Base-by-base conservation (phyloP, 495 filamentous ascomycete species). In the Xylaria castorea region DNA sequence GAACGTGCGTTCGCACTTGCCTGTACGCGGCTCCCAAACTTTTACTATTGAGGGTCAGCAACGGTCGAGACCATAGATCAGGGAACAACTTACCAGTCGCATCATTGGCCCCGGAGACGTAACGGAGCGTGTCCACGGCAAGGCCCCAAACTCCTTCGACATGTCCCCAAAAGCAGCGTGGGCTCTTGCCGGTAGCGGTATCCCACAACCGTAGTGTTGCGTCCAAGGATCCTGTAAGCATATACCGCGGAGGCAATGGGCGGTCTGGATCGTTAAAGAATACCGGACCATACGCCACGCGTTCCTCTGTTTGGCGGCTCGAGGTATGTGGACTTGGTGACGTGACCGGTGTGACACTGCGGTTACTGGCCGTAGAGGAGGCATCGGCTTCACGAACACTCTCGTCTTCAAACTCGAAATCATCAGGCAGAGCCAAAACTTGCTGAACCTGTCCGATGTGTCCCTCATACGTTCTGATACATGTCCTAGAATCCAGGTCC, bases 381-480 rank as follows among this genome's bases (percentile, higher is more conserved):
- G 78, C 87, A 69, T 92, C 92, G 36, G 87, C 86, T 50, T 89
- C 87, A 61, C 90, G 88, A 46, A 87, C 85, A 40, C 85, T 83
- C 32, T 89, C 88, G 20, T 91, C 89, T 75, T 97, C 94, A n/a
- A 94, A 89, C 73, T 97, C 94, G 72, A 95, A 96, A 74, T 97
- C 94, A 27, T 89, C 84, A 0, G 95, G 93, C 48, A 98, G 83
- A 1, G 91, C 87, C 27, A 96, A 81, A 16, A 97, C 91, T 77
- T 97, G 94, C 77, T 98, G 97, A 2, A 98, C 95, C 73, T 97
- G 94, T 38, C 94, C 96, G 32, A 98, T 93, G 74, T 98, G 96
- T n/a, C 94, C 95, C 75, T 95, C 89, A 79, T 94, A 97, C 1
- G 90, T 91, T 62, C 89, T 88, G 73, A 98, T 89, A 76, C 92